Conservation (phyloP, 345 rosid species). For the Erysimum cheiranthoides region DNA sequence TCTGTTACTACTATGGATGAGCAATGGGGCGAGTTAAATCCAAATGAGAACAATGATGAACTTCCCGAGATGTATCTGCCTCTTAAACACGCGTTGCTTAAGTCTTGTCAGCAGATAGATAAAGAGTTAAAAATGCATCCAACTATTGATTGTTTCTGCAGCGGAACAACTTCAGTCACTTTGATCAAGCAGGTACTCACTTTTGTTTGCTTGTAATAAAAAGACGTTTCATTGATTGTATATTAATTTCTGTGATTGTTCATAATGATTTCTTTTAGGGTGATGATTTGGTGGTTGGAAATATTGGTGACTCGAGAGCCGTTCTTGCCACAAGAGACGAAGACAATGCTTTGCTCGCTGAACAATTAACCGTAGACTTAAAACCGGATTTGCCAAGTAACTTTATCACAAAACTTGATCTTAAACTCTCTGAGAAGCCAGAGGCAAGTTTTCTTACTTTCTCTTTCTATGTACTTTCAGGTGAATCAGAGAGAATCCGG, state of each 20-base stretch:
- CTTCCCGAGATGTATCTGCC: conserved; percentile 67
- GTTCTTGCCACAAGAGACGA: conserved; percentile 77
- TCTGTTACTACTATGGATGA: conserved; percentile 64
- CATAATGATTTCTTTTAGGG: conserved; percentile 57
- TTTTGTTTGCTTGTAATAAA: conserved; percentile 3
- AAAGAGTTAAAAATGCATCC: conserved; percentile 88
- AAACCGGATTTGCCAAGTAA: conserved; percentile 95
- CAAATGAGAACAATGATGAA: conserved; percentile 56
- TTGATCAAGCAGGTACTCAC: conserved; percentile 78
- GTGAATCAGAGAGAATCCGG: conserved; percentile 94
- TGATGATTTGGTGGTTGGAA: conserved; percentile 77
- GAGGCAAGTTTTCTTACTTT: not conserved
- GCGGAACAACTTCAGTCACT: conserved; percentile 93
- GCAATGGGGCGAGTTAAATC: conserved; percentile 57
- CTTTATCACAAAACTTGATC: conserved; percentile 40
- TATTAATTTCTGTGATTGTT: not conserved
- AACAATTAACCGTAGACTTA: conserved; percentile 89
- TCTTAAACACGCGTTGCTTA: conserved; percentile 69
- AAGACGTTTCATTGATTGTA: not conserved
- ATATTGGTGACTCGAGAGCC: conserved; percentile 95
- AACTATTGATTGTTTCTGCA: conserved; percentile 93
- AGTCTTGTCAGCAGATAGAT: conserved; percentile 83
- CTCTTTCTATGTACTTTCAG: conserved; percentile 46
- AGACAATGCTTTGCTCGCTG: conserved; percentile 68
- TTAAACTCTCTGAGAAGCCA: conserved; percentile 27